These are phyloP conservation scores for Hypoxylon sp. DNA, from an alignment of 2,329 filamentous ascomycete genomes.

Conservation along the genomic window DNA sequence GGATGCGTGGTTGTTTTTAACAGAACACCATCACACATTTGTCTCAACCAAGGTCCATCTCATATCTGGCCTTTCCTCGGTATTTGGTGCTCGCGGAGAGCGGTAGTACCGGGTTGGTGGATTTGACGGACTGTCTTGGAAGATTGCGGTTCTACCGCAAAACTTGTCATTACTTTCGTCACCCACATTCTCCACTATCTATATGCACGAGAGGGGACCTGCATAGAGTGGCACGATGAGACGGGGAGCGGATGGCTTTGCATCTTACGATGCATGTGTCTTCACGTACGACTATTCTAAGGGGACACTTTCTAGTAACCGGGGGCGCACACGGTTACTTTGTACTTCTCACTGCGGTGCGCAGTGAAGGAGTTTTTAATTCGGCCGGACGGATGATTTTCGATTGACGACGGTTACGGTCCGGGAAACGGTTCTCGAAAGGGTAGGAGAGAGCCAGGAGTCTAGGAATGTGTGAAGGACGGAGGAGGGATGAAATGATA, in stretches of 20 bases:
- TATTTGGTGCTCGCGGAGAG: conserved; percentile 7
- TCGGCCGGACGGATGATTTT: not conserved
- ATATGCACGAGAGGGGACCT: not conserved
- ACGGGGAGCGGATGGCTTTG: not conserved
- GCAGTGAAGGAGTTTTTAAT: conserved; percentile 6
- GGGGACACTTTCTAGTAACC: conserved; percentile 4
- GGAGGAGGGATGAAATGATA: not conserved
- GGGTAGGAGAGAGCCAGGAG: not conserved
- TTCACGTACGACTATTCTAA: not conserved
- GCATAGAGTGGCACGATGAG: not conserved
- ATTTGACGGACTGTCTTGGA: conserved; percentile 18
- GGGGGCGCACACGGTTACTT: not conserved
- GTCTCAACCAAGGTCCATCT: conserved; percentile 4
- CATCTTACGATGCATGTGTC: not conserved
- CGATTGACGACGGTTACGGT: not conserved
- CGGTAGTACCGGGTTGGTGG: conserved; percentile 10
- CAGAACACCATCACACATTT: not conserved
- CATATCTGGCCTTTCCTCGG: not conserved
- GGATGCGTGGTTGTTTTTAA: conserved; percentile 10
- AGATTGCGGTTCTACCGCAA: not conserved
- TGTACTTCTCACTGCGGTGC: not conserved
- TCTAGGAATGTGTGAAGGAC: not conserved
- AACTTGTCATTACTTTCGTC: not conserved
- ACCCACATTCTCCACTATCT: not conserved
- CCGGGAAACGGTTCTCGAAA: not conserved